phyloP scores from a whole-genome alignment of 257 asterid genomes.

The Apocynum venetum region DNA sequence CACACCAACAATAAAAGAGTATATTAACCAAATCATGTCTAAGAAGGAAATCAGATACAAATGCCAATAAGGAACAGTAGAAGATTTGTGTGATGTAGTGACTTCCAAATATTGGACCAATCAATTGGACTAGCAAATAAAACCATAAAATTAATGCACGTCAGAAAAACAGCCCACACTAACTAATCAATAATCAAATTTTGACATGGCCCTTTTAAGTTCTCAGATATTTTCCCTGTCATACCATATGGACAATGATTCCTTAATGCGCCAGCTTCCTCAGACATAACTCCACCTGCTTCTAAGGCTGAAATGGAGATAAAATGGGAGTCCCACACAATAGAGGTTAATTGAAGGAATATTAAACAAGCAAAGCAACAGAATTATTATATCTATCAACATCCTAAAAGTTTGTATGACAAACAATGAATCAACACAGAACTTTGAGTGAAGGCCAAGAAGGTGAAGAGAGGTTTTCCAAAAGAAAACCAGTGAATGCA shows the following conservation, averaged over 20 bases:
- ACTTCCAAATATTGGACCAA: not conserved
- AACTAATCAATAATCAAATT: not conserved
- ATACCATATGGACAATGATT: conserved; percentile 53
- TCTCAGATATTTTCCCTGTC: conserved; percentile 44
- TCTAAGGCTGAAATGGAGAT: conserved; percentile 45
- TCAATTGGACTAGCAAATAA: conserved; percentile 6
- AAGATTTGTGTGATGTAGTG: not conserved
- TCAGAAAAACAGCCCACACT: conserved; percentile 12
- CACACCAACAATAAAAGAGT: not conserved
- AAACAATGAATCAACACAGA: not conserved
- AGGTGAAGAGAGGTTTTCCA: not conserved
- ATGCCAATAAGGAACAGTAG: not conserved
- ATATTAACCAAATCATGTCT: not conserved
- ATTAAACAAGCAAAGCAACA: conserved; percentile 19
- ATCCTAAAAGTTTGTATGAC: not conserved
- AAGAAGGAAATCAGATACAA: not conserved
- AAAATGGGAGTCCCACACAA: conserved; percentile 31
- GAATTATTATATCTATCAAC: not conserved
- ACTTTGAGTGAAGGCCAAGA: not conserved
- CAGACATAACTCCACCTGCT: conserved; percentile 57
- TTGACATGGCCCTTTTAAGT: conserved; percentile 26
- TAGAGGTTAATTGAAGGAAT: conserved; percentile 38
- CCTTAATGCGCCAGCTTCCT: conserved; percentile 55
- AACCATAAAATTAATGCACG: not conserved
- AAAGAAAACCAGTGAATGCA: not conserved